Evolutionary conservation across 805 yeast genomes (phyloP).

Genomic region (Cyberlindnera euphorbiae): DNA sequence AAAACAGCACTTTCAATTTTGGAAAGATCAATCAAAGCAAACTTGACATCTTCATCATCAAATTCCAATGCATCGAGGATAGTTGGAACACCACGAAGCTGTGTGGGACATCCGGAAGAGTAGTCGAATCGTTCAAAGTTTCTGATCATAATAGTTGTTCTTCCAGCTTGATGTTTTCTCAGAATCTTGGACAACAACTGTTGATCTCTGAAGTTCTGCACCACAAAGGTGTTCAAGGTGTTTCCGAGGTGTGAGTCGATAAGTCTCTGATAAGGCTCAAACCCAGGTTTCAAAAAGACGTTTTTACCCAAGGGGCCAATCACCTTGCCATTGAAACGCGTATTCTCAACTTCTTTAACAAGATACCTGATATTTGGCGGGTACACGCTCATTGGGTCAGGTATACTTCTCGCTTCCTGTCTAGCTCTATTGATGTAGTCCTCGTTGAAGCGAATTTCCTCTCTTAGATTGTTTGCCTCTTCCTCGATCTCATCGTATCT

Average conservation of each 20-base stretch:
- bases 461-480: slow-evolving; percentile 8
- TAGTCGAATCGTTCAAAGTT: slow-evolving; percentile 55
- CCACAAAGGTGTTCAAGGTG: slow-evolving; percentile 60
- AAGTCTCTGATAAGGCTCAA: slow-evolving; percentile 51
- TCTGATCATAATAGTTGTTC: slow-evolving; percentile 44
- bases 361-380: slow-evolving; percentile 1
- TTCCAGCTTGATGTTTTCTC: slow-evolving; percentile 27
- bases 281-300: slow-evolving; percentile 52
- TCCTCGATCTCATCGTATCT: slow-evolving; percentile 3
- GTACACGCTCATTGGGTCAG: slow-evolving; percentile 14
- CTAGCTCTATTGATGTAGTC: slow-evolving; percentile 1
- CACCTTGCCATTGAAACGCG: slow-evolving; percentile 46
- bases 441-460: slow-evolving; percentile 4
- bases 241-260: slow-evolving; percentile 52
- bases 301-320: slow-evolving; percentile 77
- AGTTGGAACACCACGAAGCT: slow-evolving; percentile 33
- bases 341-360: slow-evolving; percentile 19
- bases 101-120: slow-evolving; percentile 38
- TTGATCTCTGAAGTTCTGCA: slow-evolving; percentile 58
- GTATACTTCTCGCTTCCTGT: neutral
- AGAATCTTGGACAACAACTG: slow-evolving; percentile 33
- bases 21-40: slow-evolving; percentile 58
- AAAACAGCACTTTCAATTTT: slow-evolving; percentile 57
- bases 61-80: slow-evolving; percentile 59
- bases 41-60: slow-evolving; percentile 48